Conservation (phyloP, 345 rosid species). For the Eucalyptus microcorys region DNA sequence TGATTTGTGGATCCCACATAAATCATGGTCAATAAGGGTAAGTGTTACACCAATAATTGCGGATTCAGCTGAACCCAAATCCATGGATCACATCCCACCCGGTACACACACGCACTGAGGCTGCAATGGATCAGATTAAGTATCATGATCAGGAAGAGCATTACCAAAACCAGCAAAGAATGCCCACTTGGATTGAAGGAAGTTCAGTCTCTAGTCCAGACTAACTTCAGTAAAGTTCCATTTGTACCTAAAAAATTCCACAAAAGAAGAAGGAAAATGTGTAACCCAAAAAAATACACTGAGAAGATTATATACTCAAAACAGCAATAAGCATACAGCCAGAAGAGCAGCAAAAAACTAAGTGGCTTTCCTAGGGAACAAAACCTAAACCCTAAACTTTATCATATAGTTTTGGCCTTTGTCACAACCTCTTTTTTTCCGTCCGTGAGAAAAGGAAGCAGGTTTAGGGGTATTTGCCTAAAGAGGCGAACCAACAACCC, state of each 20-base stretch:
- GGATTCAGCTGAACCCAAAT: too few relatives aligned
- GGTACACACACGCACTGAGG: too few relatives aligned
- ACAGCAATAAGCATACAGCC: conserved; percentile 98
- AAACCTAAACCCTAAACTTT: conserved; percentile 50
- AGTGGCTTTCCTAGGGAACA: conserved; percentile 81
- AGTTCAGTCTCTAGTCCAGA: conserved; percentile 65
- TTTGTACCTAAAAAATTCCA: conserved; percentile 48
- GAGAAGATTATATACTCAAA: conserved; percentile 59
- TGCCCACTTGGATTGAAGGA: conserved; percentile 92
- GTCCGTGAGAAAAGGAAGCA: too few relatives aligned
- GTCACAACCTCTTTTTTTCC: too few relatives aligned
- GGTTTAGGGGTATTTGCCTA: too few relatives aligned
- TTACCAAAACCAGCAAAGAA: conserved; percentile 96
- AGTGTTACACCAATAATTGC: too few relatives aligned
- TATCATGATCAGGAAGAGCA: background rate
- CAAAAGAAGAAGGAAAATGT: background rate
- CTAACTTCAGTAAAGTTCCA: conserved; percentile 77
- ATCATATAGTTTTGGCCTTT: too few relatives aligned
- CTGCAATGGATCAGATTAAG: background rate
- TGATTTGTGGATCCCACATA: background rate
- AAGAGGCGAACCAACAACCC: too few relatives aligned
- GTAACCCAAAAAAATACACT: background rate
- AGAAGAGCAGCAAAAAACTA: conserved; percentile 79
- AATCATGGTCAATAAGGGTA: background rate
- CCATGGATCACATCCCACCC: too few relatives aligned